These are phyloP conservation scores for Colletotrichum eleusines DNA, from an alignment of 2,329 filamentous ascomycete genomes.

Conservation along the genomic window DNA sequence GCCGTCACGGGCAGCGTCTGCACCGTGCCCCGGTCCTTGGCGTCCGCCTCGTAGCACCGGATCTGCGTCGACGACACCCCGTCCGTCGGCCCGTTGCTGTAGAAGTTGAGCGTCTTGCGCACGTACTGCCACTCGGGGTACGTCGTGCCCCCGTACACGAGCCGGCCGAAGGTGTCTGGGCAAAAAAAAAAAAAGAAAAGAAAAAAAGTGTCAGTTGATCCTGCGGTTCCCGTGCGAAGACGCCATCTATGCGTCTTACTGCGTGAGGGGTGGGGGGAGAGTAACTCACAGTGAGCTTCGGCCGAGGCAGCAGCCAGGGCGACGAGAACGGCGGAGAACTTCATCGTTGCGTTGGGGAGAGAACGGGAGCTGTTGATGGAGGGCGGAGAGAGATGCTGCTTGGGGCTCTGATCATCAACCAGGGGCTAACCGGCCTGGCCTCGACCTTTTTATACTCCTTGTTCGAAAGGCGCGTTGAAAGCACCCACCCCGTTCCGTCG, in stretches of 20 bases:
- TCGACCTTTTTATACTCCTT: neutral
- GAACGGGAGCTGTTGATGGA: neutral
- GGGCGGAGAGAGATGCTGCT: neutral
- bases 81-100: slow-evolving; percentile 49
- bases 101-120: slow-evolving; percentile 52
- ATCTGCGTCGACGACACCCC: slow-evolving; percentile 49
- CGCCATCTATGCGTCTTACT: neutral
- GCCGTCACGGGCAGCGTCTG: slow-evolving; percentile 42
- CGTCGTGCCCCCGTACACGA: slow-evolving; percentile 33
- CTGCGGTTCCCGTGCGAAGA: neutral
- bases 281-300: slow-evolving; percentile 26
- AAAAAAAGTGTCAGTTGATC: neutral
- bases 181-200: too few relatives aligned
- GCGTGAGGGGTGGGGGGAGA: too few relatives aligned
- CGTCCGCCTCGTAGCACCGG: slow-evolving; percentile 50
- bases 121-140: slow-evolving; percentile 49
- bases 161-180: slow-evolving; percentile 33
- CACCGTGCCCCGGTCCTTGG: slow-evolving; percentile 29
- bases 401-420: neutral
- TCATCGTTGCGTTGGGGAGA: slow-evolving; percentile 6
- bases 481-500: neutral
- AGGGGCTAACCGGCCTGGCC: too few relatives aligned
- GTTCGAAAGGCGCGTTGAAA: neutral
- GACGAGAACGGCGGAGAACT: slow-evolving; percentile 14
- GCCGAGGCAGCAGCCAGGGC: slow-evolving; percentile 17